These are phyloP conservation scores for Neonectria neomacrospora DNA, from an alignment of 2,329 filamentous ascomycete species.

Conservation along the genomic window DNA sequence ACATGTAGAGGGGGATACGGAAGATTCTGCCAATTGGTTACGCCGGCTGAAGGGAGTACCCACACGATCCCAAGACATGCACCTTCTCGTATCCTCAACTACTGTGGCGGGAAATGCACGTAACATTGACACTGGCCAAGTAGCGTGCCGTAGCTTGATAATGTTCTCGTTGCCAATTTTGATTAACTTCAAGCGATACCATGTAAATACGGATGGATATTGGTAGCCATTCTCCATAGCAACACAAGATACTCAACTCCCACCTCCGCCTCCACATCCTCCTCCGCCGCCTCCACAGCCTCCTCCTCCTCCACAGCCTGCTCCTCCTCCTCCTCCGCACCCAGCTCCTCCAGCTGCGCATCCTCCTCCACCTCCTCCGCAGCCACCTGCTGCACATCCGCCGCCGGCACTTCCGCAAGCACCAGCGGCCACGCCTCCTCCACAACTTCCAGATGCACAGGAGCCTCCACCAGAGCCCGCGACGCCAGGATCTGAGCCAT, in stretches of 20 bases:
- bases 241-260: not conserved
- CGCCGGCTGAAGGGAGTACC: too few relatives aligned
- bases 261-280: slow-evolving; percentile 6
- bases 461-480: slow-evolving; percentile 47
- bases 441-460: slow-evolving; percentile 61
- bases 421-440: slow-evolving; percentile 56
- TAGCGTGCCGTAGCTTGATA: too few relatives aligned
- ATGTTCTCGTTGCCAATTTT: too few relatives aligned
- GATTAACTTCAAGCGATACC: too few relatives aligned
- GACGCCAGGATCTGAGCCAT: slow-evolving; percentile 54
- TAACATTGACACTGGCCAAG: too few relatives aligned
- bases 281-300: slow-evolving; percentile 28
- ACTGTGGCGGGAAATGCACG: too few relatives aligned
- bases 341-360: slow-evolving; percentile 27
- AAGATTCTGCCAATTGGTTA: too few relatives aligned
- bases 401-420: slow-evolving; percentile 54
- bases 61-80: too few relatives aligned
- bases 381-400: slow-evolving; percentile 43
- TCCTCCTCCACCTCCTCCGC: slow-evolving; percentile 31
- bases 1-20: too few relatives aligned
- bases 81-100: too few relatives aligned
- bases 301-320: slow-evolving; percentile 29
- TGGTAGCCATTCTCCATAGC: not conserved
- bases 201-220: not conserved
- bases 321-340: slow-evolving; percentile 33